Conservation (phyloP, 129 eudicot species). For the Lactuca sativa region DNA sequence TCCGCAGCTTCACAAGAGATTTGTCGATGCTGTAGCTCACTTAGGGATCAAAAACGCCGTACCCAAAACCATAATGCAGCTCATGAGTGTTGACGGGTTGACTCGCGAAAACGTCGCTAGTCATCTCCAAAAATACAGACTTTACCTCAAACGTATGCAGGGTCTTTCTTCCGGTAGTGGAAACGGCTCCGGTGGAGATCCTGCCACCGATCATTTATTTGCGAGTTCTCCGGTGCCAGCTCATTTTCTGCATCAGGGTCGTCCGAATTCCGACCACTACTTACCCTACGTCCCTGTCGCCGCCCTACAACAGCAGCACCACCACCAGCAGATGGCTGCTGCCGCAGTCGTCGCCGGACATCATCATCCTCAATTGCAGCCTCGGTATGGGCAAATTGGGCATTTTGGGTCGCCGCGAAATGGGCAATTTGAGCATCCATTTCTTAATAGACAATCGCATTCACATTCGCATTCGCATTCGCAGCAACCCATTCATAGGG, state of each 20-base stretch:
- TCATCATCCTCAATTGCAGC: constrained; percentile 35
- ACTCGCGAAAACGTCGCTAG: constrained; percentile 94
- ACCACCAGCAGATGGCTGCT: constrained; percentile 64
- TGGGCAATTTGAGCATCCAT: constrained; percentile 68
- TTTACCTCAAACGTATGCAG: constrained; percentile 91
- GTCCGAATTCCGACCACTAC: constrained; percentile 54
- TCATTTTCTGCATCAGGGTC: constrained; percentile 63
- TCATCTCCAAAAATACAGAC: constrained; percentile 83
- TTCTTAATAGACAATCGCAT: constrained; percentile 44
- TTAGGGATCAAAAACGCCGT: constrained; percentile 94
- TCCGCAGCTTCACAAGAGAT: constrained; percentile 89
- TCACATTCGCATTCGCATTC: constrained; percentile 12
- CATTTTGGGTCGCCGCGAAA: constrained; percentile 70
- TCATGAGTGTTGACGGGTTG: constrained; percentile 94
- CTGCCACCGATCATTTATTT: constrained; percentile 78
- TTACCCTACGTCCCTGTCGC: constrained; percentile 58
- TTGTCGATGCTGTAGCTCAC: constrained; percentile 94
- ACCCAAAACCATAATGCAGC: constrained; percentile 96
- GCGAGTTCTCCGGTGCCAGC: constrained; percentile 96
- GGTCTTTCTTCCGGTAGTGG: constrained; percentile 49
- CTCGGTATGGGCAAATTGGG: constrained; percentile 63
- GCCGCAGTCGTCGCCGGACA: constrained; percentile 31
- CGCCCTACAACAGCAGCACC: constrained; percentile 47
- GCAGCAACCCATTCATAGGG: constrained; percentile 50
- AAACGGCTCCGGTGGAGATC: constrained; percentile 45